These are phyloP conservation scores for Candida krabiensis DNA, from an alignment of 805 yeast genomes.

Conservation along the genomic window DNA sequence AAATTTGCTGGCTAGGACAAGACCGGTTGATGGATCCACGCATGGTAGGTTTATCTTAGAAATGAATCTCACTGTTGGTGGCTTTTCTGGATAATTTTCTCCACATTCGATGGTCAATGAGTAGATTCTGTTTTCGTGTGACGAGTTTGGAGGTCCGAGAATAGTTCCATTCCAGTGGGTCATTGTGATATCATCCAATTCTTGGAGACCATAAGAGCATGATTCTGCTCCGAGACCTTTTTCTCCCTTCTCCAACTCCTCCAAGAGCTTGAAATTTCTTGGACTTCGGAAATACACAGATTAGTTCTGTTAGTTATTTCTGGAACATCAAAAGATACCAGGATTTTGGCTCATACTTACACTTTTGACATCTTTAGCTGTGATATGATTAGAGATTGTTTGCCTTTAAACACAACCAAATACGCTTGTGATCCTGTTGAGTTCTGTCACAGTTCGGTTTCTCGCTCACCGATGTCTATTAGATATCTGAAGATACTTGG, in stretches of 20 bases:
- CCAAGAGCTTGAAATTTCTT: slow-evolving; percentile 89
- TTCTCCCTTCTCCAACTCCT: slow-evolving; percentile 97
- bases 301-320: slow-evolving; percentile 2
- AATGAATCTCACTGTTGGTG: slow-evolving; percentile 79
- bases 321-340: no score
- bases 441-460: no score
- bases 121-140: slow-evolving; percentile 92
- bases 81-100: slow-evolving; percentile 79
- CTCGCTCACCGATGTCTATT: no score
- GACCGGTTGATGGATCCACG: slow-evolving; percentile 67
- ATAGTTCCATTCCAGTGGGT: slow-evolving; percentile 98
- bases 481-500: no score
- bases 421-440: neutral
- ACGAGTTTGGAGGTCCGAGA: slow-evolving; percentile 83
- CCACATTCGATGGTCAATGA: slow-evolving; percentile 82
- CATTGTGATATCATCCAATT: slow-evolving; percentile 89
- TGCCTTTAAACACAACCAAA: no score
- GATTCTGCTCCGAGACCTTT: slow-evolving; percentile 97
- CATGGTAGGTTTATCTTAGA: slow-evolving; percentile 90
- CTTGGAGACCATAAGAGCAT: slow-evolving; percentile 91
- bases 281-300: no score
- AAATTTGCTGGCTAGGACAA: slow-evolving; percentile 52
- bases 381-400: no score
- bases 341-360: no score
- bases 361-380: slow-evolving; percentile 25